phyloP scores from a whole-genome alignment of 2,329 filamentous ascomycete species.

The Pseudocercospora pini-densiflorae region DNA sequence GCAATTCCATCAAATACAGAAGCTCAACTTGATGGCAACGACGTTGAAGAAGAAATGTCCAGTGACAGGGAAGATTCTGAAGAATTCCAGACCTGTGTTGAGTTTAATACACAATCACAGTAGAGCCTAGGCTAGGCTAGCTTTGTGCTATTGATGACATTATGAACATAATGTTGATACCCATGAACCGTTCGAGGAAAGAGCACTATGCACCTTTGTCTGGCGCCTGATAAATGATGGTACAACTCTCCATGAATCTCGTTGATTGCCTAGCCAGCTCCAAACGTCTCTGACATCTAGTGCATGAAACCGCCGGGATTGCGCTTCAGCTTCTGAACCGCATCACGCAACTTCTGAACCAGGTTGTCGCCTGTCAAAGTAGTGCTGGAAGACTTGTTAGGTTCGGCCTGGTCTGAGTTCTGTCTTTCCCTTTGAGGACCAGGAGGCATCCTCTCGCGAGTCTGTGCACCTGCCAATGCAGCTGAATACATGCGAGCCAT shows the following conservation, averaged over 20 bases:
- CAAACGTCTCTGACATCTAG: not conserved
- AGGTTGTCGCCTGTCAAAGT: not conserved
- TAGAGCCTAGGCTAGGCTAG: not conserved
- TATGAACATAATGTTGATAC: not conserved
- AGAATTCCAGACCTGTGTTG: constrained; percentile 11
- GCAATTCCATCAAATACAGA: not conserved
- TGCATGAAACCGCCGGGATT: not conserved
- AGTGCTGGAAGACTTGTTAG: not conserved
- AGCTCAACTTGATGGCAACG: not conserved
- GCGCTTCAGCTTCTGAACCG: not conserved
- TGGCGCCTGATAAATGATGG: no score
- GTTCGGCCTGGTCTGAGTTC: not conserved
- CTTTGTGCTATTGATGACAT: not conserved
- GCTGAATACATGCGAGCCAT: no score
- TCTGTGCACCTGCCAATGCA: not conserved
- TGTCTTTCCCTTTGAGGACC: not conserved
- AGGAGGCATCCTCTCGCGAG: not conserved
- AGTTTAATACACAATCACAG: constrained; percentile 4
- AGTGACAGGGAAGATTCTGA: constrained; percentile 9
- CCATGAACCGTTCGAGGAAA: no score
- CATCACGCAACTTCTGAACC: not conserved
- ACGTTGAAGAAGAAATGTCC: not conserved
- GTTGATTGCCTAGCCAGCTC: no score
- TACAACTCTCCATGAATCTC: no score
- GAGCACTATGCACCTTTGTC: no score